phyloP scores from a whole-genome alignment of 768 basidiomycete species.

The Chalciporus piperatus region DNA sequence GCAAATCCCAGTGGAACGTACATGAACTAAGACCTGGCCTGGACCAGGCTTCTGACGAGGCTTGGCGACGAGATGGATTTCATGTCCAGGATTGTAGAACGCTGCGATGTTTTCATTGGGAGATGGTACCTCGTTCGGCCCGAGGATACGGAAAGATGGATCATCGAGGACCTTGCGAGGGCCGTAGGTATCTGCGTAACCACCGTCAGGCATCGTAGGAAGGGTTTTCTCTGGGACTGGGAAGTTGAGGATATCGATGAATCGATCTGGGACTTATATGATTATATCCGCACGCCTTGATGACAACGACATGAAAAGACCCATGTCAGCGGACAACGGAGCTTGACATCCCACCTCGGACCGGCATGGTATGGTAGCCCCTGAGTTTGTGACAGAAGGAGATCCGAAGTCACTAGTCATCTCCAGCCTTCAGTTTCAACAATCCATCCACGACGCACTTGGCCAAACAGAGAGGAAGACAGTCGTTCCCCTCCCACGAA shows the following conservation, averaged over 20 bases:
- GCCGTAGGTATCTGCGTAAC: slow-evolving; percentile 44
- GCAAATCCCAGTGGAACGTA: slow-evolving; percentile 68
- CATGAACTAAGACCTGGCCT: slow-evolving; percentile 64
- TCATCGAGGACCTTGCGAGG: slow-evolving; percentile 57
- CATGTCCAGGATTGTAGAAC: slow-evolving; percentile 61
- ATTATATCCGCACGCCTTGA: not conserved
- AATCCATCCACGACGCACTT: too few relatives aligned
- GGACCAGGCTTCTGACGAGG: slow-evolving; percentile 57
- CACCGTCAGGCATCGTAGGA: slow-evolving; percentile 19
- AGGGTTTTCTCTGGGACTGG: not conserved
- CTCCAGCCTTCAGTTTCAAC: too few relatives aligned
- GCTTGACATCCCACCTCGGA: not conserved
- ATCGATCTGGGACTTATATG: not conserved
- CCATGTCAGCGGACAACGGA: not conserved
- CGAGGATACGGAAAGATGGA: slow-evolving; percentile 52
- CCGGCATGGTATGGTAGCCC: too few relatives aligned
- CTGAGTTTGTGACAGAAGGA: too few relatives aligned
- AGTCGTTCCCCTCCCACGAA: too few relatives aligned
- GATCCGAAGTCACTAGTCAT: too few relatives aligned
- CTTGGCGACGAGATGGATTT: slow-evolving; percentile 67
- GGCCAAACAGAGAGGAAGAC: too few relatives aligned
- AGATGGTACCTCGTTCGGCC: slow-evolving; percentile 47
- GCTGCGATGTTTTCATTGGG: slow-evolving; percentile 54
- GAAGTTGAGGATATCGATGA: not conserved
- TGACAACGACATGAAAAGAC: too few relatives aligned